Evolutionary conservation across 2,329 filamentous ascomycete genomes (phyloP).

Genomic region (Tolypocladium guangdongense): DNA sequence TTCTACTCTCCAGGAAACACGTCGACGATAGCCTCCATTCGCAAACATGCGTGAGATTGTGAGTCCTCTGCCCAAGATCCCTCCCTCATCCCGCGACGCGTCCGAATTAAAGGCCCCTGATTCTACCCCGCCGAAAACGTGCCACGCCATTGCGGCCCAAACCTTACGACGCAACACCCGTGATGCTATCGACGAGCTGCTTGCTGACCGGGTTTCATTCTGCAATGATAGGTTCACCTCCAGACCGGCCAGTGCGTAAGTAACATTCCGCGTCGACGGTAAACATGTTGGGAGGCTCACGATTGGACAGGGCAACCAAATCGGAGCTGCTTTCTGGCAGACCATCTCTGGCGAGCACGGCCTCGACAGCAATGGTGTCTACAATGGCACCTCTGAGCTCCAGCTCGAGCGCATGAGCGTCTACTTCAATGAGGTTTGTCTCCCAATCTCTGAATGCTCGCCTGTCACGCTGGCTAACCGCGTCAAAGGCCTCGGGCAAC

Average conservation of each 20-base stretch:
- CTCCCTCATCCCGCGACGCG: constrained; percentile 23
- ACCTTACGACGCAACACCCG: not conserved
- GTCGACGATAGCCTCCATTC: constrained; percentile 14
- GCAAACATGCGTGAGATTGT: constrained; percentile 60
- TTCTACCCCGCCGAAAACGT: constrained; percentile 23
- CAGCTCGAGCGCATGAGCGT: constrained; percentile 99
- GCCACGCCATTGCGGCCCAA: constrained; percentile 4
- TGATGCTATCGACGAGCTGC: not conserved
- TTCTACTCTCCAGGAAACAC: constrained; percentile 9
- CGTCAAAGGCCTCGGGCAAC: constrained; percentile 73
- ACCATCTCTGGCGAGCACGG: constrained; percentile 86
- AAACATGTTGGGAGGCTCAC: constrained; percentile 22
- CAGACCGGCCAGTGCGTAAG: constrained; percentile 99
- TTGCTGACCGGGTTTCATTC: constrained; percentile 43
- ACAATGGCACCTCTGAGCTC: constrained; percentile 96
- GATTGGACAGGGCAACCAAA: constrained; percentile 85
- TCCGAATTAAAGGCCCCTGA: constrained; percentile 25
- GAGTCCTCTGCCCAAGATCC: constrained; percentile 25
- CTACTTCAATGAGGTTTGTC: constrained; percentile 74
- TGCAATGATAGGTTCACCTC: constrained; percentile 79
- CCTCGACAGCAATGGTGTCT: constrained; percentile 95
- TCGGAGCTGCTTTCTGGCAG: constrained; percentile 99
- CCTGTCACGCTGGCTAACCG: not conserved
- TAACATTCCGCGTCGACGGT: constrained; percentile 11
- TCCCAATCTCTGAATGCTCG: not conserved